Conservation (phyloP, 768 basidiomycete genomes). For the Leccinum disarticulatum region DNA sequence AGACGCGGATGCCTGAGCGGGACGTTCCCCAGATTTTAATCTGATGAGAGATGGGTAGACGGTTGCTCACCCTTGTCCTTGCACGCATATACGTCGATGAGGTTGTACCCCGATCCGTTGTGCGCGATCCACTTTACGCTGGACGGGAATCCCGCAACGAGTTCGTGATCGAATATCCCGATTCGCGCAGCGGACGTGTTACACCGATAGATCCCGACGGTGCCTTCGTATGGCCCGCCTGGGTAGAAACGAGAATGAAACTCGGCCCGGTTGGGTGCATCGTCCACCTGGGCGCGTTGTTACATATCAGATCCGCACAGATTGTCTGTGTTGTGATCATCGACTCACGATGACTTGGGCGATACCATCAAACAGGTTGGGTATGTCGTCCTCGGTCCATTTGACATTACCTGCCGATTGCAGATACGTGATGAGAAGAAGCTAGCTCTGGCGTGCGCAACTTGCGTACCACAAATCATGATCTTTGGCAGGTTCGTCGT, state of each 20-base stretch:
- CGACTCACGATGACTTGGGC: constrained; percentile 73
- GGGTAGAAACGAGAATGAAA: constrained; percentile 44
- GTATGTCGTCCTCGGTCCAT: constrained; percentile 75
- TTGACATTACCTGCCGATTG: constrained; percentile 62
- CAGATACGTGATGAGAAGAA: background rate
- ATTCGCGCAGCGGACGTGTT: constrained; percentile 44
- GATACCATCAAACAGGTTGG: constrained; percentile 58
- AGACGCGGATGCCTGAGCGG: too few relatives aligned
- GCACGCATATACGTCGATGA: constrained; percentile 72
- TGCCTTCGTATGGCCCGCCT: constrained; percentile 48
- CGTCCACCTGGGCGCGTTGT: constrained; percentile 34
- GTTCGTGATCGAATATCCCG: constrained; percentile 49
- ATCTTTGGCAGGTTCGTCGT: constrained; percentile 20
- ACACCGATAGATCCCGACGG: constrained; percentile 50
- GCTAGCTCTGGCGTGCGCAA: background rate
- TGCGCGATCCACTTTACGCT: constrained; percentile 82
- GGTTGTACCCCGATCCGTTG: constrained; percentile 88
- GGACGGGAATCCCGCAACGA: constrained; percentile 59
- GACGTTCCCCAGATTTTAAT: too few relatives aligned
- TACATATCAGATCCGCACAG: background rate
- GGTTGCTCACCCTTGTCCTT: constrained; percentile 62
- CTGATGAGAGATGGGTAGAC: too few relatives aligned
- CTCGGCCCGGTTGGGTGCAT: constrained; percentile 42
- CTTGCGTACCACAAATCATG: constrained; percentile 31
- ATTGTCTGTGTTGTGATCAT: background rate